Evolutionary conservation across 768 basidiomycete genomes (phyloP), one percentile per base, ranked within the genome.

Genomic region (Tulasnella sp.): DNA sequence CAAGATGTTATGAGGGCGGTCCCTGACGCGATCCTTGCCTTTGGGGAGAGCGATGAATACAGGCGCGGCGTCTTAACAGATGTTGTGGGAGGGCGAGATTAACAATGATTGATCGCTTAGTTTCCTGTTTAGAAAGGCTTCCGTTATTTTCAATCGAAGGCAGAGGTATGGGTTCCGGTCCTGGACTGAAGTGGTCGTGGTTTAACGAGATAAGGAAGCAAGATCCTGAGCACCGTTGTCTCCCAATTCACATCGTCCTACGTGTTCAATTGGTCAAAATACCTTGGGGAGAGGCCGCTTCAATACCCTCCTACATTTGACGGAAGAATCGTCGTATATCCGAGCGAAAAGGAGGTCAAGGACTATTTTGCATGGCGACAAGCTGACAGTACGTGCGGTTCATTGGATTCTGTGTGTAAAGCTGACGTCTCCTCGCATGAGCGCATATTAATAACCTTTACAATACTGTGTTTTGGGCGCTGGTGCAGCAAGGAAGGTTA

Each of bases 331-430:
- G 85, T 95, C 0, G 78, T 91, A 17, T 98, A 98, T 80, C 94
- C 96, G 0, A 82, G 83, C 0, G 83, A 83, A 39, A 84, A 83
- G 67, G 87, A 90, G 74, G 83, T 96, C 9, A 86, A 89, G 8
- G 97, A 99, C 79, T 99, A 99, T 78, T 95, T 98, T 78, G 81
- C 92, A 0, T 99, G 97, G 97, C 82, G 97, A 73, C 97, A 98
- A 79, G 91, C 90, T 0, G 96, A 98, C 78, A 96, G 96, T 96
- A 77, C 74, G 93, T 77, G 19, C 35, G 14, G 81, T 11, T 26
- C n/a, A 22, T 11, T 9, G 26, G 16, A 42, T 9, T 14, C 4
- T 64, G 35, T 11, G 2, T 3, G 3, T 52, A 39, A 41, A 29
- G 63, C 67, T 63, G 11, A 40, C 37, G 36, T n/a, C n/a, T 67